Percentiles rank a stretch among this genome's conserved stretches.
phyloP scores from a whole-genome alignment of 2,329 filamentous ascomycete species.

The Aspergillus transmontanensis region DNA sequence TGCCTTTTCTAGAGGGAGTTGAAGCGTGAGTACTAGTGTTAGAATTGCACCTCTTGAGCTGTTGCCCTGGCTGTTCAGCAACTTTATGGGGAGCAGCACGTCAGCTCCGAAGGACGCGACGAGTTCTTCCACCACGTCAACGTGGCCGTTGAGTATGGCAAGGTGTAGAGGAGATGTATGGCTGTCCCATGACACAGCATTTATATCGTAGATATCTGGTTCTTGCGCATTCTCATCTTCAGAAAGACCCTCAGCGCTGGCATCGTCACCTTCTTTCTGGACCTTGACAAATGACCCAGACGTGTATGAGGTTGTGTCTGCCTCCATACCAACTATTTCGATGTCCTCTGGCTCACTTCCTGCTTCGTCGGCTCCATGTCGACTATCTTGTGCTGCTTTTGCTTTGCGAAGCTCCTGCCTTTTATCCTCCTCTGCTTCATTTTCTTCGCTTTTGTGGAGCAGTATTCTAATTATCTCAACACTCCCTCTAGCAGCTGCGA shows the following conservation, averaged over 20 bases:
- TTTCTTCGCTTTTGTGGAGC: constrained; percentile 72
- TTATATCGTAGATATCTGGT: constrained; percentile 78
- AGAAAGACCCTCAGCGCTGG: constrained; percentile 48
- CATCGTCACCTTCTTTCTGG: constrained; percentile 20
- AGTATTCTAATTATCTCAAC: constrained; percentile 70
- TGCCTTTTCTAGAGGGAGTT: constrained; percentile 64
- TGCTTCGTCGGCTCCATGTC: constrained; percentile 10
- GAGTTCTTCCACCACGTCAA: constrained; percentile 68
- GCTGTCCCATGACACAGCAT: constrained; percentile 78
- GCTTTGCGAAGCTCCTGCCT: constrained; percentile 55
- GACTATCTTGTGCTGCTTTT: constrained; percentile 22
- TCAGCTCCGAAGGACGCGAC: constrained; percentile 76
- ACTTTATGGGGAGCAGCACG: constrained; percentile 72
- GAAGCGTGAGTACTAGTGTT: constrained; percentile 68
- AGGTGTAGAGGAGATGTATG: constrained; percentile 75
- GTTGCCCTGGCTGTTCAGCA: constrained; percentile 48
- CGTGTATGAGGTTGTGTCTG: constrained; percentile 53
- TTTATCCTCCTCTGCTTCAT: constrained; percentile 53
- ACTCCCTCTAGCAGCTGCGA: constrained; percentile 72
- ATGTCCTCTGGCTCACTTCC: constrained; percentile 32
- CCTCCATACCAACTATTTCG: constrained; percentile 22
- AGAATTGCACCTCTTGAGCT: constrained; percentile 64
- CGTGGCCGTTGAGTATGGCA: constrained; percentile 73
- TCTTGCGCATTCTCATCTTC: constrained; percentile 64
- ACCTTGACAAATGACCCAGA: constrained; percentile 79